A percentile compares a stretch with the other conserved stretches of the same genome.
These are phyloP conservation scores for Fusarium sp. DNA, from an alignment of 2,329 filamentous ascomycete genomes.

Conservation along the genomic window DNA sequence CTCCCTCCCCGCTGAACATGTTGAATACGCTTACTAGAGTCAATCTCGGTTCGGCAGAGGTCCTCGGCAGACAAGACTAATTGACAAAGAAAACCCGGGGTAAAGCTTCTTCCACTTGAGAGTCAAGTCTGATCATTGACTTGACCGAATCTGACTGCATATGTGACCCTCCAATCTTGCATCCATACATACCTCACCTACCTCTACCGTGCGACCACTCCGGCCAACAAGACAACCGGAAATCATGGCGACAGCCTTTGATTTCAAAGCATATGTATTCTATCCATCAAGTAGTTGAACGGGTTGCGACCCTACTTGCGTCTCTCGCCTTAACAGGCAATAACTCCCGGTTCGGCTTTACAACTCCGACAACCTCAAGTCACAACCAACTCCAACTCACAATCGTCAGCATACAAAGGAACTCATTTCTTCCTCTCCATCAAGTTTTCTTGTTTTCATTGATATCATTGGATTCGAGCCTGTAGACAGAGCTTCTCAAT, in stretches of 20 bases:
- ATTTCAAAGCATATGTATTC: slow-evolving; percentile 9
- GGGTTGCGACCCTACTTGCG: not conserved
- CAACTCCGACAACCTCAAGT: not conserved
- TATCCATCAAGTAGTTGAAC: not conserved
- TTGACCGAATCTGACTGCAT: not conserved
- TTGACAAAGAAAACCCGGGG: not conserved
- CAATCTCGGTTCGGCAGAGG: not conserved
- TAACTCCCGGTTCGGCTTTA: not conserved
- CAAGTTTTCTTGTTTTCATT: slow-evolving; percentile 44
- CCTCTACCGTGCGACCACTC: not conserved
- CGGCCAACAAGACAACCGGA: too few species aligned
- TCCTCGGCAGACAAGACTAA: slow-evolving; percentile 4
- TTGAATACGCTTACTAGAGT: not conserved
- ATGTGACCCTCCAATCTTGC: slow-evolving; percentile 7
- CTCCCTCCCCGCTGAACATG: not conserved
- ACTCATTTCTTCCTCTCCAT: slow-evolving; percentile 28
- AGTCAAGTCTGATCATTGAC: not conserved
- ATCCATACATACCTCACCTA: not conserved
- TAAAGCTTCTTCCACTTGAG: not conserved
- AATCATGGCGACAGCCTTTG: not conserved
- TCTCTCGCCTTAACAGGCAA: not conserved
- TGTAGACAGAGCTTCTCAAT: slow-evolving; percentile 42
- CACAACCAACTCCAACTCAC: slow-evolving; percentile 2
- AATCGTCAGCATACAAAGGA: not conserved
- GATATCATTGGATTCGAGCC: slow-evolving; percentile 49